These are phyloP conservation scores for Vishniacozyma victoriae DNA, from an alignment of 768 basidiomycete genomes.

Conservation along the genomic window DNA sequence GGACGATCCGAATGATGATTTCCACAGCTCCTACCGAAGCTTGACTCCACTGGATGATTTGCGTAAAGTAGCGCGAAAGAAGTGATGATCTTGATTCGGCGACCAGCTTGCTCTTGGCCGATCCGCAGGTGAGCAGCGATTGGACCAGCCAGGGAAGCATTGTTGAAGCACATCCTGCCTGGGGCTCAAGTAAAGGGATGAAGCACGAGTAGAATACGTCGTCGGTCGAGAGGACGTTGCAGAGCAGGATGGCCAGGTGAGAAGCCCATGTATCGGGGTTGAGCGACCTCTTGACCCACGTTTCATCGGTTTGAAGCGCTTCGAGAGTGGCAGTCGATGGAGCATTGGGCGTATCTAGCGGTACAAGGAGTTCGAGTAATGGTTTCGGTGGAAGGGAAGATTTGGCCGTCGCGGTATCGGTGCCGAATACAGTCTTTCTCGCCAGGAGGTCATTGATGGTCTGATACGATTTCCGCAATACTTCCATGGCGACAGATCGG, in stretches of 20 bases:
- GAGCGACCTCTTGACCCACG: slow-evolving; percentile 4
- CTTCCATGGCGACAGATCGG: slow-evolving; percentile 5
- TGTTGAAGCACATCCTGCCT: slow-evolving; percentile 59
- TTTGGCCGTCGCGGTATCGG: background rate
- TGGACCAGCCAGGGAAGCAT: slow-evolving; percentile 73
- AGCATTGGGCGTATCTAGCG: background rate
- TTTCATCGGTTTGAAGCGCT: background rate
- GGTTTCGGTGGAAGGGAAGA: slow-evolving; percentile 3
- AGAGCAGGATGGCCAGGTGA: slow-evolving; percentile 12
- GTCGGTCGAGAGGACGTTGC: slow-evolving; percentile 22
- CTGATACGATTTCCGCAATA: slow-evolving; percentile 11
- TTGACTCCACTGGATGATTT: slow-evolving; percentile 49
- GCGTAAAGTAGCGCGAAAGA: slow-evolving; percentile 57
- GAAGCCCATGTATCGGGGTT: slow-evolving; percentile 6
- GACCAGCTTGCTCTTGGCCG: background rate
- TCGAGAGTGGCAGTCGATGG: background rate
- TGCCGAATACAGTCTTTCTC: background rate
- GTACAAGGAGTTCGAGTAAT: background rate
- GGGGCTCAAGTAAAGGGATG: slow-evolving; percentile 55
- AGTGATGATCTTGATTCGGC: background rate
- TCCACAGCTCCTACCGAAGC: slow-evolving; percentile 51
- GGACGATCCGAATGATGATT: slow-evolving; percentile 63
- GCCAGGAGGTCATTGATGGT: slow-evolving; percentile 5
- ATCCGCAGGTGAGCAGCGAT: slow-evolving; percentile 51
- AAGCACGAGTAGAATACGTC: slow-evolving; percentile 68